Conservation (phyloP, 2,329 filamentous ascomycete genomes). For the Pseudopyricularia javanii region DNA sequence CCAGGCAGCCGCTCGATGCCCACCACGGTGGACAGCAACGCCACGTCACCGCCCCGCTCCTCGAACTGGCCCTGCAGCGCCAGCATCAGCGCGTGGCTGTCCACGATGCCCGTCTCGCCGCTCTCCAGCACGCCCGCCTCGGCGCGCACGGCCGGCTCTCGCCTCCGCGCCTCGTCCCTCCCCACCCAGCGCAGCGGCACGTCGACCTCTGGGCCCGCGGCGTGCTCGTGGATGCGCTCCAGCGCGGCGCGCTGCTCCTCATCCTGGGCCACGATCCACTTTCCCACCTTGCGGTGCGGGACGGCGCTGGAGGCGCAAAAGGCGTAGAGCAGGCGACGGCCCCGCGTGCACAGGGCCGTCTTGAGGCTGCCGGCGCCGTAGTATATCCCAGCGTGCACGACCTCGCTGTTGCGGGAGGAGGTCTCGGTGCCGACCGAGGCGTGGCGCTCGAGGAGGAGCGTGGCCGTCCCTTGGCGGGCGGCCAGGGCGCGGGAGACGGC, state of each 20-base stretch:
- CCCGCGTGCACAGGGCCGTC: constrained; percentile 67
- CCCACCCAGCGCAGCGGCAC: constrained; percentile 58
- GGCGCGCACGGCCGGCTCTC: constrained; percentile 68
- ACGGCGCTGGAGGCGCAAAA: constrained; percentile 60
- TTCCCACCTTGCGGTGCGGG: constrained; percentile 63
- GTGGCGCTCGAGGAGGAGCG: constrained; percentile 72
- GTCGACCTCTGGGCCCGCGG: constrained; percentile 20
- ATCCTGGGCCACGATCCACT: constrained; percentile 91
- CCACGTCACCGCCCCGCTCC: constrained; percentile 61
- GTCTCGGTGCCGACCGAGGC: constrained; percentile 69
- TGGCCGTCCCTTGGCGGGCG: constrained; percentile 31
- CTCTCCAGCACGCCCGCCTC: constrained; percentile 67
- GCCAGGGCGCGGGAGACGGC: constrained; percentile 66
- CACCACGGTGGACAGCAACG: constrained; percentile 55
- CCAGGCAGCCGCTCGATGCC: constrained; percentile 36
- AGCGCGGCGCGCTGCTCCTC: constrained; percentile 53
- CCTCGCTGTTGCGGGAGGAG: constrained; percentile 83
- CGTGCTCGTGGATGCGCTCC: constrained; percentile 33
- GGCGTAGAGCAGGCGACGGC: constrained; percentile 65
- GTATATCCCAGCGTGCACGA: constrained; percentile 92
- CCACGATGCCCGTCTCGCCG: constrained; percentile 78
- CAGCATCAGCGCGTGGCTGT: constrained; percentile 76
- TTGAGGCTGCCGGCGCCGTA: constrained; percentile 70
- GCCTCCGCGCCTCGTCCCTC: constrained; percentile 42
- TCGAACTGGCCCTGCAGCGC: constrained; percentile 67